Evolutionary conservation across 805 yeast genomes (phyloP).

Genomic region (Clavispora phyllophila): DNA sequence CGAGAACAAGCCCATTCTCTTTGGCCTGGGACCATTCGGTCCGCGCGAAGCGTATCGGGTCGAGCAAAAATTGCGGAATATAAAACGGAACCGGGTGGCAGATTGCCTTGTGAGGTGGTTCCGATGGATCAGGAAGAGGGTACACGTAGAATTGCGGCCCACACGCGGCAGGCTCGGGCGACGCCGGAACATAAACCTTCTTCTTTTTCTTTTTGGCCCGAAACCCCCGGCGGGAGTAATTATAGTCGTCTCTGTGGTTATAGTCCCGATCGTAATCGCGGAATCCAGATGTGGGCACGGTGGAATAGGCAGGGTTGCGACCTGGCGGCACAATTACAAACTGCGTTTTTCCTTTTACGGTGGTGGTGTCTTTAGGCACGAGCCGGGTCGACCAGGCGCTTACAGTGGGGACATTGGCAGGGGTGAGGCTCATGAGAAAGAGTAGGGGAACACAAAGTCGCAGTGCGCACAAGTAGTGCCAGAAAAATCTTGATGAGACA

Average conservation of each 20-base stretch:
- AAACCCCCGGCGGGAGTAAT: neutral
- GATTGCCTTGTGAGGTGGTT: neutral
- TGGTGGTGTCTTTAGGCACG: neutral
- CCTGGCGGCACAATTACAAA: neutral
- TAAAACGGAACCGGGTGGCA: neutral
- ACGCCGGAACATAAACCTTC: neutral
- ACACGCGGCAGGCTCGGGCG: neutral
- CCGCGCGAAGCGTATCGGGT: neutral
- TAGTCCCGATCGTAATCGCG: neutral
- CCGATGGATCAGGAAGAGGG: neutral
- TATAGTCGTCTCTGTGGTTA: neutral
- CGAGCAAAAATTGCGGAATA: neutral
- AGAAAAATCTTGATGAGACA: no score
- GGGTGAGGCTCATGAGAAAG: neutral
- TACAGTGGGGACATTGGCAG: neutral
- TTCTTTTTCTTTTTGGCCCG: neutral
- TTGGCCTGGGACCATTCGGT: conserved; percentile 2
- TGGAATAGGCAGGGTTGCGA: neutral
- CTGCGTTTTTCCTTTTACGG: neutral
- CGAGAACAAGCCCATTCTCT: conserved; percentile 1
- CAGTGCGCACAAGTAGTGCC: neutral
- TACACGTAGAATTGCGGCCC: neutral
- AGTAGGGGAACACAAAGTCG: neutral
- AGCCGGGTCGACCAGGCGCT: conserved; percentile 1
- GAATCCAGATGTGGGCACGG: neutral